Base-by-base conservation (phyloP, 2,329 filamentous ascomycete species). In the Penicillium decumbens region DNA sequence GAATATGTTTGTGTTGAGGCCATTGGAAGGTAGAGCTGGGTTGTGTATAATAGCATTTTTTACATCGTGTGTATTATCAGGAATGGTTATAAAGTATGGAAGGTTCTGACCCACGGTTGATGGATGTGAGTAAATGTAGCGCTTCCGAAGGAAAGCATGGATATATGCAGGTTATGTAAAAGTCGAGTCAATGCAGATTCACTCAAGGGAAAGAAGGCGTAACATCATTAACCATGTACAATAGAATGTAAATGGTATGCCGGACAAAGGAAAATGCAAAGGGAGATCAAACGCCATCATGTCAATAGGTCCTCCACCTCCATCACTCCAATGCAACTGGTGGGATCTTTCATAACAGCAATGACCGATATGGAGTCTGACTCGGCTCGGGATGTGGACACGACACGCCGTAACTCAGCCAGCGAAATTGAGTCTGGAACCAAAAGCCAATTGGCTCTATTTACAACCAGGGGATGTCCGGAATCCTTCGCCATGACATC, bases 361-460 rank as follows among this genome's bases (percentile, higher is more conserved):
- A 69, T 54, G 4, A 71, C 65, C 18, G 59, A 50, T 12, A 61
- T 49, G 2, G 55, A 33, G 3, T 50, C 35, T 6, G 46, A 43
- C 25, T 53, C 38, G 28, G 29, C 20, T 49, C 43, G 51, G 38
- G 56, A 60, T 40, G 47, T 51, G 41, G 54, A 58, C 25, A 64
- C 42, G 12, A 60, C 41, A 9, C 53, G 57, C 12, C 62, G 61
- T 5, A 81, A 80, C 41, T 80, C 75, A 3, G 76, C 67, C 13
- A 87, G 67, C 2, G 76, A 76, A 5, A 77, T 83, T 10, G 80
- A 77, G 1, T 77, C 77, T 1, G 78, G 72, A 4, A 88, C 74
- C 15, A 73, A 71, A 12, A 87, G 72, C 80, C 86, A 87, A 41
- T 82, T 76, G 3, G 58, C 57, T 6, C 73, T 70, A 37, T 75